Percentiles rank a stretch among this genome's conserved stretches.
Evolutionary conservation across 805 yeast genomes (phyloP).

Genomic region (Kazachstania africana): DNA sequence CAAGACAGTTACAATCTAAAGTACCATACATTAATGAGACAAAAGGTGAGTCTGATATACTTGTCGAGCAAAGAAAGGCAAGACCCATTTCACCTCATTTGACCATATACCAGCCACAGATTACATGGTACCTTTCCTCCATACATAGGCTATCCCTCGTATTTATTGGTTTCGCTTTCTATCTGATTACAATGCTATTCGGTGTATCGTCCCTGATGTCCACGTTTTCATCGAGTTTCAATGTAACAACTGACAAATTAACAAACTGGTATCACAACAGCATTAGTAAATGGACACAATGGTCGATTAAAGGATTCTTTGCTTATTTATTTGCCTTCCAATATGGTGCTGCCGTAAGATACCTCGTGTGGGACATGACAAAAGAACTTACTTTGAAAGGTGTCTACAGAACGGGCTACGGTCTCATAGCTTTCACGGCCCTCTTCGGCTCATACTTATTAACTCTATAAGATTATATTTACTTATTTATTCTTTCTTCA

Average conservation of each 20-base stretch:
- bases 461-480: slow-evolving; percentile 5
- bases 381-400: slow-evolving; percentile 69
- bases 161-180: slow-evolving; percentile 65
- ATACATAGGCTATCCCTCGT: slow-evolving; percentile 87
- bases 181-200: slow-evolving; percentile 63
- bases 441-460: slow-evolving; percentile 48
- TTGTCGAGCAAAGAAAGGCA: slow-evolving; percentile 69
- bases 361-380: slow-evolving; percentile 87
- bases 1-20: no score
- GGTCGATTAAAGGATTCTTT: slow-evolving; percentile 53
- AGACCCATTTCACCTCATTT: slow-evolving; percentile 91
- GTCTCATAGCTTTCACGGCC: slow-evolving; percentile 55
- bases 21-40: slow-evolving; percentile 1
- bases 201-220: slow-evolving; percentile 58
- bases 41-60: slow-evolving; percentile 23
- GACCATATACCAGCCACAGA: slow-evolving; percentile 80
- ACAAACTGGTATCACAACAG: slow-evolving; percentile 37
- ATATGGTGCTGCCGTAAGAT: slow-evolving; percentile 79
- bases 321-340: slow-evolving; percentile 86
- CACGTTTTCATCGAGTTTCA: slow-evolving; percentile 38
- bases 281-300: slow-evolving; percentile 52
- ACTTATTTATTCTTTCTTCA: slow-evolving; percentile 1
- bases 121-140: slow-evolving; percentile 71
- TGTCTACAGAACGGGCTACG: slow-evolving; percentile 85
- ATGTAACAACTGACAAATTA: slow-evolving; percentile 25